Conservation (phyloP, 257 asterid genomes). For the Anisodus acutangulus region DNA sequence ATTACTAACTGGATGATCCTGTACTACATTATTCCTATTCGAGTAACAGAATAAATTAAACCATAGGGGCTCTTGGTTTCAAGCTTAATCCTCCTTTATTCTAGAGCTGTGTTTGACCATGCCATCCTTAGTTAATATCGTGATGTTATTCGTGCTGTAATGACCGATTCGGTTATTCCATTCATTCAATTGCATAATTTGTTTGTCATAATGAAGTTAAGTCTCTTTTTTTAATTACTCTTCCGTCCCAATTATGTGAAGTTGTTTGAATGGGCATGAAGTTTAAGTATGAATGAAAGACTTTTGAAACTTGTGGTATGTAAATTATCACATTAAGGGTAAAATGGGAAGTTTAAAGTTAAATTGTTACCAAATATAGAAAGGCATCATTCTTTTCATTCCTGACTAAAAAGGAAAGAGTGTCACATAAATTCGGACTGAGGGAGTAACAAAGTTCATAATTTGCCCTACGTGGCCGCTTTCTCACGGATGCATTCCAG, state of each 20-base stretch:
- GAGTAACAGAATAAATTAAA: background rate
- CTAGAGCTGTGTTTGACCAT: background rate
- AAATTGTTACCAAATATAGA: no score
- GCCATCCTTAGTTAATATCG: background rate
- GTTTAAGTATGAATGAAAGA: no score
- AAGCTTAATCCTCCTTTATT: conserved; percentile 12
- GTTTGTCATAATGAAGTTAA: background rate
- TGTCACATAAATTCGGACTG: no score
- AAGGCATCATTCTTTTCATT: no score
- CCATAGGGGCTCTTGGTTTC: background rate
- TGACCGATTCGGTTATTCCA: background rate
- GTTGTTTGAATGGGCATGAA: no score
- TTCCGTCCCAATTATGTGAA: no score
- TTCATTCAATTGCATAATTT: background rate
- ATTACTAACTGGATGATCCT: background rate
- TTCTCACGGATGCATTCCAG: background rate
- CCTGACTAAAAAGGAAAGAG: no score
- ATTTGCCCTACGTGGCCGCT: background rate
- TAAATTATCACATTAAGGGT: no score
- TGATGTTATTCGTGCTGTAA: background rate
- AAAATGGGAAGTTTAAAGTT: no score
- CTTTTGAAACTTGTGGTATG: no score
- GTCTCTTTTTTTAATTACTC: background rate
- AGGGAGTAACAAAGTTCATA: background rate
- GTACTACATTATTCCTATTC: background rate